phyloP scores from a whole-genome alignment of 345 rosid species.

The Citrus australasica region DNA sequence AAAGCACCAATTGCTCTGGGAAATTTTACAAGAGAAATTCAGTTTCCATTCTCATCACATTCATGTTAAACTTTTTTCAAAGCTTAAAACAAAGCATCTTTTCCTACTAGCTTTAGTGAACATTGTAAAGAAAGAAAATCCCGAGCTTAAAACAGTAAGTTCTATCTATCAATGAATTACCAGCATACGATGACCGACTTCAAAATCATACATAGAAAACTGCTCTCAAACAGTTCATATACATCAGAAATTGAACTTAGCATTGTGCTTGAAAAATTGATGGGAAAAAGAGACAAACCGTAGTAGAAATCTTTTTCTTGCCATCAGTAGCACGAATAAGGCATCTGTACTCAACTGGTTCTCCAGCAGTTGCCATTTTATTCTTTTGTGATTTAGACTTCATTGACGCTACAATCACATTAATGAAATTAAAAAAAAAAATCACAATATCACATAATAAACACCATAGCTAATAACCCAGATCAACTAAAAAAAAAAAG shows the following conservation, averaged over 20 bases:
- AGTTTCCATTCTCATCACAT: not conserved
- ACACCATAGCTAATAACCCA: not conserved
- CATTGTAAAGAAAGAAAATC: not conserved
- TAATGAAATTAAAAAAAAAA: not conserved
- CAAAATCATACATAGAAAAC: not conserved
- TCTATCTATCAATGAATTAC: not conserved
- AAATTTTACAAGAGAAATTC: not conserved
- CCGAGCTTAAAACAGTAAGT: not conserved
- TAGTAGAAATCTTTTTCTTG: slow-evolving; percentile 76
- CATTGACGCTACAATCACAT: slow-evolving; percentile 49
- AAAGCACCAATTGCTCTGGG: no score
- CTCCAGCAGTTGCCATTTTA: slow-evolving; percentile 55
- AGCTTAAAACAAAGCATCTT: no score
- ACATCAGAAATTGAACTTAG: no score
- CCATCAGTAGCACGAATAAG: slow-evolving; percentile 90
- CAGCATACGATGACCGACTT: not conserved
- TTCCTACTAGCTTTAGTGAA: not conserved
- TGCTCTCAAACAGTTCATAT: not conserved
- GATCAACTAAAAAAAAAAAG: not conserved
- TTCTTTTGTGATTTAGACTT: slow-evolving; percentile 76
- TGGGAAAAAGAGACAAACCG: slow-evolving; percentile 36
- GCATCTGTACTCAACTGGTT: slow-evolving; percentile 75
- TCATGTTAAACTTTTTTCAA: not conserved
- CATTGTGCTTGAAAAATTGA: not conserved
- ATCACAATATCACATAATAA: not conserved